These are phyloP conservation scores for Oryza meridionalis DNA, from an alignment of 176 grass and related monocot genomes.

Conservation along the genomic window DNA sequence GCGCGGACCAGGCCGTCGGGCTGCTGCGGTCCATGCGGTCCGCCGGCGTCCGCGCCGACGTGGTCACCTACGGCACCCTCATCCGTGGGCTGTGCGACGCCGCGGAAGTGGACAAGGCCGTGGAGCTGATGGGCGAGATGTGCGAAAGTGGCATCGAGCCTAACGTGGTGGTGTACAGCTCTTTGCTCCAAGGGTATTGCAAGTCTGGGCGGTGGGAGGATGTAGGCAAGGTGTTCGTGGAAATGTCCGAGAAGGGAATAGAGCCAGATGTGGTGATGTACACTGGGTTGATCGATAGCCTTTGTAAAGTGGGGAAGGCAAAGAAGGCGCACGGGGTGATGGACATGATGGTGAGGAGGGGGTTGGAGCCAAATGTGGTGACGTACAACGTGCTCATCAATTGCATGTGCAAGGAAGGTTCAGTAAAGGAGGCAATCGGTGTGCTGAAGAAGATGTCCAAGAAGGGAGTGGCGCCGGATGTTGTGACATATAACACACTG, in stretches of 20 bases:
- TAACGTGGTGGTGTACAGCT: constrained; percentile 48
- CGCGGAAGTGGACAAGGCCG: constrained; percentile 36
- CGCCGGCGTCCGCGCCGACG: constrained; percentile 43
- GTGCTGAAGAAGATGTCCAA: background rate
- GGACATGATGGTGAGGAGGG: constrained; percentile 54
- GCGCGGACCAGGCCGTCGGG: constrained; percentile 36
- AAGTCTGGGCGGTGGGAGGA: constrained; percentile 61
- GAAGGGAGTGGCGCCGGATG: constrained; percentile 33
- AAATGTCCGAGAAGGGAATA: constrained; percentile 51
- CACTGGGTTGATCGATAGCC: constrained; percentile 60
- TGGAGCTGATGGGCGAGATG: constrained; percentile 50
- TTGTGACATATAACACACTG: constrained; percentile 62
- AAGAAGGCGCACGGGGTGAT: constrained; percentile 50
- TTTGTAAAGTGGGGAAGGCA: constrained; percentile 62
- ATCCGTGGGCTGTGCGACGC: constrained; percentile 49
- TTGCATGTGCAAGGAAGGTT: constrained; percentile 54
- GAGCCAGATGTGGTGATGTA: constrained; percentile 52
- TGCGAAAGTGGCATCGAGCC: constrained; percentile 33
- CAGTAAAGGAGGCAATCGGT: constrained; percentile 31
- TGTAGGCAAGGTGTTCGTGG: constrained; percentile 56
- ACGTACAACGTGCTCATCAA: constrained; percentile 66
- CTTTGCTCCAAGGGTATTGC: constrained; percentile 57
- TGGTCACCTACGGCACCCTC: constrained; percentile 53
- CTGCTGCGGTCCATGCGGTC: constrained; percentile 48
- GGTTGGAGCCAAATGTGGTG: constrained; percentile 55